phyloP scores from a whole-genome alignment of 345 rosid species.

The Gossypium sturtianum region DNA sequence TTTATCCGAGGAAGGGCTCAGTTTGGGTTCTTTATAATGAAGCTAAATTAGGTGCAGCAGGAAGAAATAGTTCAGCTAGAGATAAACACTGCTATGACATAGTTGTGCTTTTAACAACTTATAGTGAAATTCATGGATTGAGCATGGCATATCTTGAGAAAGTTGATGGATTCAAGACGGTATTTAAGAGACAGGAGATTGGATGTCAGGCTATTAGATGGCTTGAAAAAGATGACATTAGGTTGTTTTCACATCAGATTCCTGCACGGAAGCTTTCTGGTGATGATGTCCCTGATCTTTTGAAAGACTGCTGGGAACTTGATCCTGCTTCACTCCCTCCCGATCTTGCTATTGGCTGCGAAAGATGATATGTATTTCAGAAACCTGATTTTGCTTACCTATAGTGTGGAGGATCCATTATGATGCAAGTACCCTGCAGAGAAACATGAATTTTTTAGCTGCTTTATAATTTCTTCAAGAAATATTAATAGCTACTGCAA shows the following conservation, averaged over 20 bases:
- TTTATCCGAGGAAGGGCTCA: slow-evolving; percentile 80
- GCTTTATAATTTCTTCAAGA: background rate
- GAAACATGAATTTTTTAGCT: background rate
- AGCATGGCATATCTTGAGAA: slow-evolving; percentile 81
- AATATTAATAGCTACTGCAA: background rate
- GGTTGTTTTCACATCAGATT: slow-evolving; percentile 74
- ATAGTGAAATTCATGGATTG: slow-evolving; percentile 62
- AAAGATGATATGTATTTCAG: slow-evolving; percentile 13
- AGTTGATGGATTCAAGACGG: slow-evolving; percentile 54
- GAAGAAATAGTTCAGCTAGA: slow-evolving; percentile 28
- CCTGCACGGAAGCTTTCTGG: slow-evolving; percentile 66
- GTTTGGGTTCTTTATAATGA: slow-evolving; percentile 73
- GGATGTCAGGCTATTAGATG: slow-evolving; percentile 62
- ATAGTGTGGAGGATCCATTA: background rate
- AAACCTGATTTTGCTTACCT: background rate
- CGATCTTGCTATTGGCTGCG: slow-evolving; percentile 17
- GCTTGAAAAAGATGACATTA: slow-evolving; percentile 49
- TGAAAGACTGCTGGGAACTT: slow-evolving; percentile 75
- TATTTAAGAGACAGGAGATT: slow-evolving; percentile 62
- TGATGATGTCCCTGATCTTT: slow-evolving; percentile 34
- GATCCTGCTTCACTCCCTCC: slow-evolving; percentile 74
- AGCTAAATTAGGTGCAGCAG: slow-evolving; percentile 20
- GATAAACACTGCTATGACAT: slow-evolving; percentile 37
- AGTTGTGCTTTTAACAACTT: slow-evolving; percentile 55
- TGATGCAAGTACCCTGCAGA: background rate